A percentile compares a stretch with the other conserved stretches of the same genome.
Conservation (phyloP, 805 yeast species). For the Candida incommunis region DNA sequence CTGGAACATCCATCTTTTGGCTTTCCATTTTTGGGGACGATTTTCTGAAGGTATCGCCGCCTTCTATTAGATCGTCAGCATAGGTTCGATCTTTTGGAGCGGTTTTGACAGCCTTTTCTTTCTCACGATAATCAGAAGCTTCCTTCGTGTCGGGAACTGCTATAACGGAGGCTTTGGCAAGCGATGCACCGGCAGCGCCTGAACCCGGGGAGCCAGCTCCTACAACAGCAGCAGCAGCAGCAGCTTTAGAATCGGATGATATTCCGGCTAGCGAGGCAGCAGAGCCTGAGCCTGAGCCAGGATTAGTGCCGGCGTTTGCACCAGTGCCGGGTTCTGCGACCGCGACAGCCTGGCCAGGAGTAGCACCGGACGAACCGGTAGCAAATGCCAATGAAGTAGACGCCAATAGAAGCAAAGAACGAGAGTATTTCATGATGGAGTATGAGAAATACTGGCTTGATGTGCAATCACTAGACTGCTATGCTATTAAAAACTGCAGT, state of each 20-base stretch:
- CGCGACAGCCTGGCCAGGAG: too few relatives aligned
- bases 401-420: too few relatives aligned
- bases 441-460: too few relatives aligned
- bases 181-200: background rate
- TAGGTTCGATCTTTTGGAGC: slow-evolving; percentile 22
- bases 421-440: background rate
- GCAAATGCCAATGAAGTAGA: background rate
- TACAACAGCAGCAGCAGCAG: background rate
- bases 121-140: slow-evolving; percentile 1
- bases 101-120: slow-evolving; percentile 19
- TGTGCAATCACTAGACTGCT: too few relatives aligned
- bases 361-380: background rate
- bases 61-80: slow-evolving; percentile 12
- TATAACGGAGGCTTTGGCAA: background rate
- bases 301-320: too few relatives aligned
- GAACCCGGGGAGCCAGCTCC: background rate
- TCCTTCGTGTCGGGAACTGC: background rate
- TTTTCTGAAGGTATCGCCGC: slow-evolving; percentile 16
- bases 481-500: too few relatives aligned
- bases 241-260: slow-evolving; percentile 3
- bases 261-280: slow-evolving; percentile 71
- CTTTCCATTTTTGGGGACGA: slow-evolving; percentile 12
- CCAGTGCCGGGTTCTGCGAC: too few relatives aligned
- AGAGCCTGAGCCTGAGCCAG: slow-evolving; percentile 95
- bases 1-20: slow-evolving; percentile 13